A percentile compares a stretch with the other conserved stretches of the same genome.
phyloP scores from a whole-genome alignment of 345 rosid genomes.

The Capsella bursapastoris region DNA sequence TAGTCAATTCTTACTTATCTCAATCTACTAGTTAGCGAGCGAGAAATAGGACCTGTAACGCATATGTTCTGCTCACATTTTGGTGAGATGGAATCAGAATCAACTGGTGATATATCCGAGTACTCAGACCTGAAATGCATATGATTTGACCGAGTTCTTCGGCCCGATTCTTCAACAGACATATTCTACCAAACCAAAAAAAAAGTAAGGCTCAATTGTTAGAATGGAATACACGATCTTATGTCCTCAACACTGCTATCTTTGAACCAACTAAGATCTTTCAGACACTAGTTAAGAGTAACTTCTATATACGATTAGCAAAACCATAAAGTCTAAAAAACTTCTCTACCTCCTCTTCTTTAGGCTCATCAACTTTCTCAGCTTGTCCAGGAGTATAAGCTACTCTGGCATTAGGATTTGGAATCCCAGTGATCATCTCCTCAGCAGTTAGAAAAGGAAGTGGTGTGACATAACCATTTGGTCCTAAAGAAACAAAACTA shows the following conservation, averaged over 20 bases:
- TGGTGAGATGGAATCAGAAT: conserved; percentile 28
- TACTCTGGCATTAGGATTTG: conserved; percentile 37
- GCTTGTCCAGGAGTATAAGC: neutral
- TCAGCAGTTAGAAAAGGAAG: conserved; percentile 47
- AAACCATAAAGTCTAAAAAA: neutral
- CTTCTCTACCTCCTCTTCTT: conserved; percentile 27
- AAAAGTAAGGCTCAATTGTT: conserved; percentile 12
- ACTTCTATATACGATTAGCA: neutral
- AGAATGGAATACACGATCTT: neutral
- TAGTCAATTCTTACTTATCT: neutral
- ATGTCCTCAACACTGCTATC: too few relatives aligned
- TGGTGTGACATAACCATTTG: conserved; percentile 46
- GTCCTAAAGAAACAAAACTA: conserved; percentile 36
- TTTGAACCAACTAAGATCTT: neutral
- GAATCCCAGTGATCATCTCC: conserved; percentile 47
- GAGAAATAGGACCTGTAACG: conserved; percentile 12
- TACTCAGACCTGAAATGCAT: conserved; percentile 29
- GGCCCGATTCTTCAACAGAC: conserved; percentile 15
- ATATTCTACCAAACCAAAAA: conserved; percentile 26
- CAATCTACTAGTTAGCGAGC: neutral
- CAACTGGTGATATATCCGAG: conserved; percentile 28
- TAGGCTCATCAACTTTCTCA: neutral
- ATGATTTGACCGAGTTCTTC: conserved; percentile 22
- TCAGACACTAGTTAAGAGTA: neutral
- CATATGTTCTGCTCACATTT: conserved; percentile 29